phyloP scores from a whole-genome alignment of 768 basidiomycete genomes.

The Rhodotorula diobovata region DNA sequence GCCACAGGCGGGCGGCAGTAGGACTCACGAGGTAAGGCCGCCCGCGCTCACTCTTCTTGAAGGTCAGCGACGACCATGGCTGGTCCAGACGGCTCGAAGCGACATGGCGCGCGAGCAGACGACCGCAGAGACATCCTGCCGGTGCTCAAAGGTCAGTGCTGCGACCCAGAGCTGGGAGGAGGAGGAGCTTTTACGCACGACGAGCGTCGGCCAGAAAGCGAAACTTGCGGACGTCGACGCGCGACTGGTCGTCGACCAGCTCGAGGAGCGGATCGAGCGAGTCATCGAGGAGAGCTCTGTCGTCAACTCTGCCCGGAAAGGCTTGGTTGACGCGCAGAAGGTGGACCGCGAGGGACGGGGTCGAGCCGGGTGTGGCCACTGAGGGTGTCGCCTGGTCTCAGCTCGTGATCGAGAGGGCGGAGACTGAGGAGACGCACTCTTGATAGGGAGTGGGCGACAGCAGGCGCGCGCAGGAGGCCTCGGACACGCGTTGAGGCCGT shows the following conservation, averaged over 20 bases:
- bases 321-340: background rate
- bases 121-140: slow-evolving; percentile 28
- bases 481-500: too few relatives aligned
- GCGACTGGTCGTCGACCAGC: slow-evolving; percentile 4
- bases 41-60: background rate
- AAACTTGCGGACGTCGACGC: slow-evolving; percentile 3
- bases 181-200: slow-evolving; percentile 25
- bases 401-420: too few relatives aligned
- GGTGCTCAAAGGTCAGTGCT: background rate
- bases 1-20: too few relatives aligned
- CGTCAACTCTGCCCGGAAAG: background rate
- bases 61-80: background rate
- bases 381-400: background rate
- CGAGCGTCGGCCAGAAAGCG: slow-evolving; percentile 27
- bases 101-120: slow-evolving; percentile 6
- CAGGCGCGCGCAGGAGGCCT: too few relatives aligned
- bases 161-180: accelerated
- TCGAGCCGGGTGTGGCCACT: background rate
- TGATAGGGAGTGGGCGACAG: too few relatives aligned
- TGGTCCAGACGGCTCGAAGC: background rate
- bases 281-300: background rate
- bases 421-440: too few relatives aligned
- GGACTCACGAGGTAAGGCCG: slow-evolving; percentile 20
- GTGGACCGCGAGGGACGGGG: background rate
- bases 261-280: slow-evolving; percentile 15